Conservation (phyloP, 164 flowering plant species). For the Vitis labrusca region DNA sequence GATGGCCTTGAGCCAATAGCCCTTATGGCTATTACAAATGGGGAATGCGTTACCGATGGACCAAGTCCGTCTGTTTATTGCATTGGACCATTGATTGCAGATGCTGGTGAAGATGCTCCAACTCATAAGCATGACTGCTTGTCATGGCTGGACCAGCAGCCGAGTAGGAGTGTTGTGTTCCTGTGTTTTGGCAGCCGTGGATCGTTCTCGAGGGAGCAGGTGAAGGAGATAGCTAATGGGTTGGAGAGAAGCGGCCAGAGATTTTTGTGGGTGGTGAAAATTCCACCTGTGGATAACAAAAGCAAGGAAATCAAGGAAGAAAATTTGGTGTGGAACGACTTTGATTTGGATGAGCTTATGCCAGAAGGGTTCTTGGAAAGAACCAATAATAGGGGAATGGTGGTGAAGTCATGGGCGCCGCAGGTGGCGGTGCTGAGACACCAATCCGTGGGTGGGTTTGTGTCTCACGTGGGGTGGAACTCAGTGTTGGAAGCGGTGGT, state of each 20-base stretch:
- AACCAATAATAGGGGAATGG: constrained; percentile 1
- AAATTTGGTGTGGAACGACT: background rate
- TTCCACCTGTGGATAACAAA: background rate
- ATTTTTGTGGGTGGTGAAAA: background rate
- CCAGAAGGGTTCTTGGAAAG: constrained; percentile 10
- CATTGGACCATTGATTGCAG: constrained; percentile 7
- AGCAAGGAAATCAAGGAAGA: background rate
- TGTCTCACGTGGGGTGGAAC: too few relatives aligned
- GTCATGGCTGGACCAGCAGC: background rate
- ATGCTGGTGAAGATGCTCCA: background rate
- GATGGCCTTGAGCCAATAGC: constrained; percentile 9
- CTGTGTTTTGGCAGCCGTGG: background rate
- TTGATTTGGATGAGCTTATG: background rate
- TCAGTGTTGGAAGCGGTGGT: too few relatives aligned
- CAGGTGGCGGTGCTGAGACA: constrained; percentile 7
- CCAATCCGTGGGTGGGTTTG: constrained; percentile 1
- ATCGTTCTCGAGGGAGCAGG: background rate
- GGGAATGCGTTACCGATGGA: background rate
- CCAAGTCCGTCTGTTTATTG: background rate
- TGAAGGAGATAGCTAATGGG: background rate
- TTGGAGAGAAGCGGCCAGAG: background rate
- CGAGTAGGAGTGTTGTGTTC: background rate
- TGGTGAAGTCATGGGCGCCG: constrained; percentile 13
- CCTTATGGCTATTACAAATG: background rate
- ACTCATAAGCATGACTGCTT: background rate